Evolutionary conservation across 1,139 yeast genomes (phyloP), one percentile per base, ranked within the genome.

Genomic region (Candida tropicalis): DNA sequence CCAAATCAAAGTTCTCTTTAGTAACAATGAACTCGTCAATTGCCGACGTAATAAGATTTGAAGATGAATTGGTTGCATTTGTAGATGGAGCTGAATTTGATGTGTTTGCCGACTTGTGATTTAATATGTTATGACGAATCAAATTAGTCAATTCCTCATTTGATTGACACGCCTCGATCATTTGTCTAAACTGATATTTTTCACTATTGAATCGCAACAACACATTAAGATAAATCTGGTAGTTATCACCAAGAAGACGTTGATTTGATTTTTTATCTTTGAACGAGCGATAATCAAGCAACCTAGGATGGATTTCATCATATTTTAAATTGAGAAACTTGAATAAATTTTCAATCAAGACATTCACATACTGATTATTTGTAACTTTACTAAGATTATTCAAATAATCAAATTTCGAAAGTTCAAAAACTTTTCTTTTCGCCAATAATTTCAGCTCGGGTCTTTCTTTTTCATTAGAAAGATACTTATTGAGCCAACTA

Each of bases 381-480:
- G 80, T 73, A 11, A 81, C 66, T 52, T 81, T 84, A 47, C 78
- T 79, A 45, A 89, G 65, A 54, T 73, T 83, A 43, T 79, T 77
- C 56, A 82, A 78, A 57, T 88, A 89, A 53, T 85, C 95, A 52
- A 84, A 78, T 45, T 93, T 79, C 2, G 83, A 73, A 5, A 83
- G 60, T 53, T 87, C 95, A 63, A 87, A 88, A 1, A 68, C 63
- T 49, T 80, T 81, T 41, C 84, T 68, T 56, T 81, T 84, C 15
- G 63, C 65, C 16, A 84, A 65, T 35, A 84, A 73, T 60, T 85
- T 85, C 58, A 79, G 77, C 47, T 83, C 88, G 0, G 78, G 75
- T 45, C 82, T 72, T 29, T 75, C 77, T 49, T 81, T 82, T 46
- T 84, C 88, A 51, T 82, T 81, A 7, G 88, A 72, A 37, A 86